These are phyloP conservation scores for Microdochium trichocladiopsis DNA, from an alignment of 2,329 filamentous ascomycete species.

Conservation along the genomic window DNA sequence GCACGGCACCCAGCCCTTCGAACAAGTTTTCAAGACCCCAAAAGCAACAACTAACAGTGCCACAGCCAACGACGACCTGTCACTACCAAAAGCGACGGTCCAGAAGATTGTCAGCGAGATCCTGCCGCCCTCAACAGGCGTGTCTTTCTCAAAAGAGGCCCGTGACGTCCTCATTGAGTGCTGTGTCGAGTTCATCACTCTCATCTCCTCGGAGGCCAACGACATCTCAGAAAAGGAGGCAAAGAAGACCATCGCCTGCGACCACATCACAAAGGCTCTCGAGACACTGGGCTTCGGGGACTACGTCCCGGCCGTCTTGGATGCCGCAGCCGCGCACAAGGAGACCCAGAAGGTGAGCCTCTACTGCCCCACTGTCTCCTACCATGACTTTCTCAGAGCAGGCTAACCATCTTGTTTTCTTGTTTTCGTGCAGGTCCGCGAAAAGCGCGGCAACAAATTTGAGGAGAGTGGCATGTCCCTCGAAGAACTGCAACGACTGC, in stretches of 20 bases:
- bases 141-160: slow-evolving; percentile 91
- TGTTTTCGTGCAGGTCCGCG: slow-evolving; percentile 63
- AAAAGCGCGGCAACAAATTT: slow-evolving; percentile 97
- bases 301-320: slow-evolving; percentile 75
- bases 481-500: slow-evolving; percentile 81
- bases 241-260: slow-evolving; percentile 98
- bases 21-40: too few relatives aligned
- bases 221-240: slow-evolving; percentile 98
- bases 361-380: neutral
- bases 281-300: slow-evolving; percentile 88
- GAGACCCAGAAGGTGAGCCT: slow-evolving; percentile 75
- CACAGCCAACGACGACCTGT: slow-evolving; percentile 56
- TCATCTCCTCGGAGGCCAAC: slow-evolving; percentile 97
- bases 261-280: slow-evolving; percentile 93
- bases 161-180: slow-evolving; percentile 95
- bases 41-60: slow-evolving; percentile 18
- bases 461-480: slow-evolving; percentile 88
- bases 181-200: slow-evolving; percentile 97
- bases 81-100: slow-evolving; percentile 62
- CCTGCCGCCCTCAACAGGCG: slow-evolving; percentile 64
- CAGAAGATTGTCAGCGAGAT: slow-evolving; percentile 92
- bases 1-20: too few relatives aligned
- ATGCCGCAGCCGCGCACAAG: slow-evolving; percentile 57
- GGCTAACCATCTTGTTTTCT: slow-evolving; percentile 5
- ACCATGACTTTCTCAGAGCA: neutral